These are phyloP conservation scores for Lyophyllum atratum DNA, from an alignment of 768 basidiomycete species.

Conservation along the genomic window DNA sequence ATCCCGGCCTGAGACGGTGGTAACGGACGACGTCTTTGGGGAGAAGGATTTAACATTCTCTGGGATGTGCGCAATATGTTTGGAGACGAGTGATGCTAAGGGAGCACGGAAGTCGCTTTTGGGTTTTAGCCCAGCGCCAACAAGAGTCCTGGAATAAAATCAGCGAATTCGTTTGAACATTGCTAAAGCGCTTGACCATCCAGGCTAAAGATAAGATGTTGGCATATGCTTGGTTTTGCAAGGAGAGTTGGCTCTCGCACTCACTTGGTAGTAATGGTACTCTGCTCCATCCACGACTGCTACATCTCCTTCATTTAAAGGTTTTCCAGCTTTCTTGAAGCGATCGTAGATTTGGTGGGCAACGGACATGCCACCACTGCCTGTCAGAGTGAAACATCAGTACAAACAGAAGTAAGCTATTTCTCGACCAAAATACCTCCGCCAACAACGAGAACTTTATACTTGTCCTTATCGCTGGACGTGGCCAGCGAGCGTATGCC, in stretches of 20 bases:
- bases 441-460: slow-evolving; percentile 85
- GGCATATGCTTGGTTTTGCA: background rate
- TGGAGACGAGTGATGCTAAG: slow-evolving; percentile 71
- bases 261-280: slow-evolving; percentile 84
- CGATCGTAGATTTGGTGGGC: slow-evolving; percentile 88
- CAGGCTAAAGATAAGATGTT: slow-evolving; percentile 57
- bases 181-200: slow-evolving; percentile 60
- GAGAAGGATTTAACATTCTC: slow-evolving; percentile 76
- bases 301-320: slow-evolving; percentile 74
- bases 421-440: slow-evolving; percentile 57
- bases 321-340: slow-evolving; percentile 70
- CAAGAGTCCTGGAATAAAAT: slow-evolving; percentile 70
- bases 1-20: slow-evolving; percentile 67
- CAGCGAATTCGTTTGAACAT: background rate
- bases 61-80: slow-evolving; percentile 67
- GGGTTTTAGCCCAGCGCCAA: slow-evolving; percentile 79
- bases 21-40: slow-evolving; percentile 73
- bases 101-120: slow-evolving; percentile 71
- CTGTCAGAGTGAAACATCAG: slow-evolving; percentile 38
- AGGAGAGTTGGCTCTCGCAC: slow-evolving; percentile 8
- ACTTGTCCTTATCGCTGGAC: slow-evolving; percentile 50
- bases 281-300: slow-evolving; percentile 83
- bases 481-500: slow-evolving; percentile 29
- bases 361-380: slow-evolving; percentile 78
- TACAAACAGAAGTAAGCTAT: background rate